Evolutionary conservation across 345 rosid species (phyloP).

Genomic region (Rubroshorea leprosula): DNA sequence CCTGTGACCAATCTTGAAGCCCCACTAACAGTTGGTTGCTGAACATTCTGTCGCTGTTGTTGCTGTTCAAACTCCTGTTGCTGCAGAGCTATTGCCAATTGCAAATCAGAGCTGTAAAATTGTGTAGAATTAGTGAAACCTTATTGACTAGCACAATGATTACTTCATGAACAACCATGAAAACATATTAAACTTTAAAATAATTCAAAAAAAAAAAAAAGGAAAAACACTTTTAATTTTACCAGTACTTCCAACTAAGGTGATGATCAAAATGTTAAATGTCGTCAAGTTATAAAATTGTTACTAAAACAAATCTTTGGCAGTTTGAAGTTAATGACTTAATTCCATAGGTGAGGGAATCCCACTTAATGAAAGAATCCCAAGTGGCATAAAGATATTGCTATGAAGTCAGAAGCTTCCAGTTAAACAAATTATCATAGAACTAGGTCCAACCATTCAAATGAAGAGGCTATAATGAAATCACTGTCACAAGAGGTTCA

Average conservation of each 20-base stretch:
- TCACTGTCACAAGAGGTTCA: no score
- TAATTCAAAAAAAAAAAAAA: no score
- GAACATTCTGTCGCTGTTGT: constrained; percentile 46
- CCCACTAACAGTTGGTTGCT: constrained; percentile 44
- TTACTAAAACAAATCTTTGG: no score
- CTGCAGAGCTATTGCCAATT: constrained; percentile 93
- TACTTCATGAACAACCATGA: neutral
- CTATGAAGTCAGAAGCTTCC: neutral
- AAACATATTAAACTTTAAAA: neutral
- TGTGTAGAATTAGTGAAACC: neutral
- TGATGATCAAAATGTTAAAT: no score
- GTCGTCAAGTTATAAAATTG: no score
- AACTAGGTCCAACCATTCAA: no score
- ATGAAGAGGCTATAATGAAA: no score
- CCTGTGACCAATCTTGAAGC: constrained; percentile 73
- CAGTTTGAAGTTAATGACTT: no score
- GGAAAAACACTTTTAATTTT: no score
- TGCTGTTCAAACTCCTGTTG: constrained; percentile 94
- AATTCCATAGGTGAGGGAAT: no score
- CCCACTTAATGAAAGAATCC: neutral
- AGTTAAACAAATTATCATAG: neutral
- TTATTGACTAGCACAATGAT: neutral
- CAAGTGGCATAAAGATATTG: neutral
- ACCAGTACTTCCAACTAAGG: no score
- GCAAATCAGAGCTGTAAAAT: constrained; percentile 79